Percentiles rank a stretch among this genome's conserved stretches.
Evolutionary conservation across 805 yeast species (phyloP).

Genomic region (Brettanomyces anomalus): DNA sequence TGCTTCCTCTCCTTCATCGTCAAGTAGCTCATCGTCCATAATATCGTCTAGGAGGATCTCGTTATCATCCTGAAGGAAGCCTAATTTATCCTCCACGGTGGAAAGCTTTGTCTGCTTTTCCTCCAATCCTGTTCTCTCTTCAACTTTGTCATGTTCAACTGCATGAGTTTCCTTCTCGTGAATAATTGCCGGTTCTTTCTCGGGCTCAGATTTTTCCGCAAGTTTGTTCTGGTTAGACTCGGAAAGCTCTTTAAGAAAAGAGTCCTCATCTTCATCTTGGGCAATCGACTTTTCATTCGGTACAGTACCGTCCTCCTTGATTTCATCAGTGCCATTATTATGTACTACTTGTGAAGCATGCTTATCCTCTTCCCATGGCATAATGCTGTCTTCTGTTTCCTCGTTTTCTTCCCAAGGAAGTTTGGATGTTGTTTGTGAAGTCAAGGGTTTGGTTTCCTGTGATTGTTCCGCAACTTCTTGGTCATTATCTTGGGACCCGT

Average conservation of each 20-base stretch:
- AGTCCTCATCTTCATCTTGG: background rate
- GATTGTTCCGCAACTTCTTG: too few species aligned
- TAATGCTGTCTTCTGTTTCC: background rate
- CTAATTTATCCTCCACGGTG: conserved; percentile 28
- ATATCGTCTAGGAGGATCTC: conserved; percentile 29
- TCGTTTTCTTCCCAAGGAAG: too few species aligned
- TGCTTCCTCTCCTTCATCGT: conserved; percentile 14
- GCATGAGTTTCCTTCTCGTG: background rate
- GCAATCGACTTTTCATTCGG: background rate
- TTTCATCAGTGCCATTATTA: too few species aligned
- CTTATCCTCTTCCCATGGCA: conserved; percentile 6
- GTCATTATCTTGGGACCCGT: too few species aligned
- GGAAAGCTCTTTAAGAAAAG: background rate
- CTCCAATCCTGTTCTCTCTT: background rate
- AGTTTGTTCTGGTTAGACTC: background rate
- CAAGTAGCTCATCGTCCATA: conserved; percentile 31
- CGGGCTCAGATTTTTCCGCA: background rate
- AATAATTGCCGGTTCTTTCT: background rate
- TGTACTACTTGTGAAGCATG: conserved; percentile 1
- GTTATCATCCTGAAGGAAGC: conserved; percentile 35
- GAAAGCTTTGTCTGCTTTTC: background rate
- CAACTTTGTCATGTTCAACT: background rate
- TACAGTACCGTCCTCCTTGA: too few species aligned
- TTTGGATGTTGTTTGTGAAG: too few species aligned
- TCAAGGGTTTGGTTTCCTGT: too few species aligned